Conservation (phyloP, 441 rosid genomes). For the Hypseocharis bilobata region DNA sequence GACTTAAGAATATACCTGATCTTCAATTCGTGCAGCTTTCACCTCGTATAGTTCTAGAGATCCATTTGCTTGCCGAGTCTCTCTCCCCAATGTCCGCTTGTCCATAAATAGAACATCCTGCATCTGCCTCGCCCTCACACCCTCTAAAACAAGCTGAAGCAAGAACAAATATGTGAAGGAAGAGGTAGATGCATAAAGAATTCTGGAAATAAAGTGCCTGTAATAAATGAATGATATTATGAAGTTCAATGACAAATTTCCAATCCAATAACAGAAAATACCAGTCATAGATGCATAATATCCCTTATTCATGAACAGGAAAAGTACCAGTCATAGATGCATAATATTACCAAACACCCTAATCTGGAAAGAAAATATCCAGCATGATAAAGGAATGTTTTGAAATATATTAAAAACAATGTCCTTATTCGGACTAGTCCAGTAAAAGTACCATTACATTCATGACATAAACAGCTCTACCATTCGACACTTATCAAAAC, state of each 20-base stretch:
- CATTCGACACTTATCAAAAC: too few species aligned
- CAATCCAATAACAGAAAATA: background rate
- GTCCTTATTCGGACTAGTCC: too few species aligned
- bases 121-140: slow-evolving; percentile 63
- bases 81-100: slow-evolving; percentile 52
- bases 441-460: too few species aligned
- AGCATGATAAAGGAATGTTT: too few species aligned
- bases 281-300: too few species aligned
- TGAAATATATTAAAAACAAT: too few species aligned
- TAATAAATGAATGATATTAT: background rate
- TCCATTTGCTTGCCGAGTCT: slow-evolving; percentile 60
- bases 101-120: slow-evolving; percentile 53
- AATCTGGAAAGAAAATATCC: too few species aligned
- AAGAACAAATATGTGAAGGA: slow-evolving; percentile 15
- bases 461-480: too few species aligned
- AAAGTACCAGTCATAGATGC: too few species aligned
- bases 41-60: slow-evolving; percentile 53
- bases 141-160: slow-evolving; percentile 81
- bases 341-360: too few species aligned
- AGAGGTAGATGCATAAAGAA: background rate
- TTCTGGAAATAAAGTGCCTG: background rate
- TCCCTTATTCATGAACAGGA: too few species aligned
- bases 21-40: slow-evolving; percentile 68
- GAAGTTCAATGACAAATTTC: background rate
- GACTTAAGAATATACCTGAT: slow-evolving; percentile 48